These are phyloP conservation scores for Beauveria medogensis DNA, from an alignment of 2,329 filamentous ascomycete species.

Conservation along the genomic window DNA sequence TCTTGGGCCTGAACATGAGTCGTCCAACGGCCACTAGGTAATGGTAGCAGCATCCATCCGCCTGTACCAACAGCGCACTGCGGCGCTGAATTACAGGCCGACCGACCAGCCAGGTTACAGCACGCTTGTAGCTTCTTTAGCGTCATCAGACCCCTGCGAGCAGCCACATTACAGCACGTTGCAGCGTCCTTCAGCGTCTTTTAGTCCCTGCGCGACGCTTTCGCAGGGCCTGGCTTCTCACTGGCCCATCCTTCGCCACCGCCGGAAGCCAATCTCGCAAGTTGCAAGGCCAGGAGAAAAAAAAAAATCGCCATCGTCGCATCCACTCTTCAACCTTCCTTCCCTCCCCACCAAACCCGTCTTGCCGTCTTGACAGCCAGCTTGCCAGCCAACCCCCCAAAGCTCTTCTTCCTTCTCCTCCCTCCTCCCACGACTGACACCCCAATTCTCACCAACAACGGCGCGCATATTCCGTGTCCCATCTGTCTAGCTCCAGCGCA, in stretches of 20 bases:
- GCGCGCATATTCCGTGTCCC: neutral
- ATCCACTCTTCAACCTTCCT: conserved; percentile 12
- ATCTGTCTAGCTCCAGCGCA: neutral
- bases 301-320: conserved; percentile 8
- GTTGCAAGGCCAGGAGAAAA: neutral
- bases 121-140: too few species aligned
- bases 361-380: neutral
- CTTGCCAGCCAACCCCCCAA: neutral
- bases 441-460: conserved; percentile 3
- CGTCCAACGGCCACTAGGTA: neutral
- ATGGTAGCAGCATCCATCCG: too few species aligned
- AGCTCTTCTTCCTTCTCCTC: neutral
- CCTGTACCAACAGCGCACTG: too few species aligned
- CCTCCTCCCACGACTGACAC: neutral
- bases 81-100: too few species aligned
- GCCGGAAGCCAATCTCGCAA: neutral
- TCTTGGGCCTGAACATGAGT: neutral
- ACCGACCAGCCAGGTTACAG: too few species aligned
- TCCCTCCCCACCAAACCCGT: conserved; percentile 8
- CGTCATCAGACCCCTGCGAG: neutral
- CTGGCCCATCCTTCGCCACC: neutral
- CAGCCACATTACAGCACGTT: neutral
- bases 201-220: neutral
- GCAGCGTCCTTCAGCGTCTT: neutral
- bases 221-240: neutral